Conservation (phyloP, 2,329 filamentous ascomycete species). For the Dactylonectria macrodidyma region DNA sequence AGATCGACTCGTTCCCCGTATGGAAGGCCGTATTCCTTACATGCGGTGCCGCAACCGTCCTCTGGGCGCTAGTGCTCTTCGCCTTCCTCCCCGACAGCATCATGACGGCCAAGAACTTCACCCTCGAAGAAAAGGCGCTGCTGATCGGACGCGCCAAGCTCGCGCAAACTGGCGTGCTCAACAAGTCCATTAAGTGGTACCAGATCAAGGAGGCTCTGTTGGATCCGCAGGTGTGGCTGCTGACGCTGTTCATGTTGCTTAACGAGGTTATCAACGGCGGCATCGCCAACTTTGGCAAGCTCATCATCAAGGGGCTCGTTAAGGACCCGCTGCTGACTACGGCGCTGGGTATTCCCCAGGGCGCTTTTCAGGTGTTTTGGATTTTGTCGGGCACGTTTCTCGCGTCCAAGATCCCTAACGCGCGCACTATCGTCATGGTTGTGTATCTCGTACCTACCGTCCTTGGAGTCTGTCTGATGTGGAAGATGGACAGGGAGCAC, state of each 20-base stretch:
- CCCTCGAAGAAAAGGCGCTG: slow-evolving; percentile 48
- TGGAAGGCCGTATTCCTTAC: slow-evolving; percentile 69
- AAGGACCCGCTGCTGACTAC: slow-evolving; percentile 54
- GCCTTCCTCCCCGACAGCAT: slow-evolving; percentile 62
- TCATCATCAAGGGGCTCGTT: slow-evolving; percentile 63
- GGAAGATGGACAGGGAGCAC: slow-evolving; percentile 58
- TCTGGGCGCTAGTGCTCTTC: slow-evolving; percentile 61
- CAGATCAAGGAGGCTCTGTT: slow-evolving; percentile 63
- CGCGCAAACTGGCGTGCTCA: slow-evolving; percentile 62
- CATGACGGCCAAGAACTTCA: slow-evolving; percentile 48
- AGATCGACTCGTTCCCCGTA: slow-evolving; percentile 58
- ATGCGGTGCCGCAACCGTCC: slow-evolving; percentile 61
- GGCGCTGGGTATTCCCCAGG: slow-evolving; percentile 66
- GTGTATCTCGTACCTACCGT: slow-evolving; percentile 65
- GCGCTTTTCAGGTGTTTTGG: slow-evolving; percentile 65
- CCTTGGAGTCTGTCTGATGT: slow-evolving; percentile 62
- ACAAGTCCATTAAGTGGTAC: slow-evolving; percentile 60
- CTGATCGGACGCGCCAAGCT: slow-evolving; percentile 73
- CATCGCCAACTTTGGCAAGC: slow-evolving; percentile 68
- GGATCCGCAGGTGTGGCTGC: slow-evolving; percentile 66
- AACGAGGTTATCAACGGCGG: slow-evolving; percentile 68
- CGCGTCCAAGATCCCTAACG: slow-evolving; percentile 63
- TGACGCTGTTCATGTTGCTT: slow-evolving; percentile 67
- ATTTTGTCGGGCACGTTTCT: slow-evolving; percentile 66
- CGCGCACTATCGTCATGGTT: slow-evolving; percentile 65